Base-by-base conservation (phyloP, 768 basidiomycete species). In the Mycena galericulata region DNA sequence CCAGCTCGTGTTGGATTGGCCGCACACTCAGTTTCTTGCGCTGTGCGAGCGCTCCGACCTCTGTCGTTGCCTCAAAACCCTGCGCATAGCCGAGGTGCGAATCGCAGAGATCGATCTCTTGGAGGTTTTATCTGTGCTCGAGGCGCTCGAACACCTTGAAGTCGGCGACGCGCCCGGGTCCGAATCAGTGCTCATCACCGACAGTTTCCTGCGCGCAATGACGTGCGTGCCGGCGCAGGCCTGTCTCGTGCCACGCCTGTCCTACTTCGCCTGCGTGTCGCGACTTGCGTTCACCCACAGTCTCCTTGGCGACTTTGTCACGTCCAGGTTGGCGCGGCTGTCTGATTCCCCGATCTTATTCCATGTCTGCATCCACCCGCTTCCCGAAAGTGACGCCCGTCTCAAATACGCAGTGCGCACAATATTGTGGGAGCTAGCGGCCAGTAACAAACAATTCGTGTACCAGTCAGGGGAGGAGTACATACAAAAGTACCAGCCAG, bases 1-100 rank as follows among this genome's bases (percentile, higher is more conserved):
- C 51, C 20, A 46, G 14, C 27, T 46, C 22, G 43, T 63, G n/a
- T 27, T 32, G 40, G 51, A 63, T 7, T 64, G 62, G 62, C 62
- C 62, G 3, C 62, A 64, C 34, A 41, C 54, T 14, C 43, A 46
- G 54, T 64, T 64, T 45, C 62, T 64, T 17, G 62, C n/a, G 17
- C 20, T 56, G 26, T 64, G 32, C 38, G 34, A 40, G 30, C 62
- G 62, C 53, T 64, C 54, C 5, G 26, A n/a, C 17, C 26, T 64
- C 9, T 22, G 45, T 26, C 51, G 30, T 12, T 64, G 53, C 34
- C 62, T 64, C 62, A 64, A 54, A 56, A 29, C 29, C 1, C 26
- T 64, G 32, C 22, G 38, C 10, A 55, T 64, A 5, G 62, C 53
- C 26, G 62, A 64, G 15, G 53, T 64, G 3, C 43, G 29, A 17